Evolutionary conservation across 2,329 filamentous ascomycete species (phyloP).

Genomic region (Emergomyces africanus): DNA sequence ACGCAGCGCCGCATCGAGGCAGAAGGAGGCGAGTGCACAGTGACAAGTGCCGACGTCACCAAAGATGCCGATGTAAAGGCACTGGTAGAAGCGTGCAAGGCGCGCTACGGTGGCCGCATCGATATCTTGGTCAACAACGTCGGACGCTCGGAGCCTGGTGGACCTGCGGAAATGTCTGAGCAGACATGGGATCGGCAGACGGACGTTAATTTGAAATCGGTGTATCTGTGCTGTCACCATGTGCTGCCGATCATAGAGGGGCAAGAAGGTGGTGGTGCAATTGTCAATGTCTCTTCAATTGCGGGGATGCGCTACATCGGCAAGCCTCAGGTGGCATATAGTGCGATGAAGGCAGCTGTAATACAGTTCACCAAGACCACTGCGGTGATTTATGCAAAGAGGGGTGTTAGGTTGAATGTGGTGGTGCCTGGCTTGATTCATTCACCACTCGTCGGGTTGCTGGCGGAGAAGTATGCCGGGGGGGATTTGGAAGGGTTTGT

Average conservation of each 20-base stretch:
- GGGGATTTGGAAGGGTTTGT: constrained; percentile 40
- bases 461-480: constrained; percentile 34
- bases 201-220: constrained; percentile 43
- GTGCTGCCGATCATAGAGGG: constrained; percentile 43
- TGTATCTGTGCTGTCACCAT: constrained; percentile 41
- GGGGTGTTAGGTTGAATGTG: constrained; percentile 38
- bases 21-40: constrained; percentile 23
- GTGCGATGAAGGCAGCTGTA: constrained; percentile 39
- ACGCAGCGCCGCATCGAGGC: constrained; percentile 28
- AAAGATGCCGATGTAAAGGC: constrained; percentile 38
- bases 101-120: constrained; percentile 39
- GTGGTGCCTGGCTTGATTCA: constrained; percentile 46
- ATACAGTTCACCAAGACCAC: constrained; percentile 40
- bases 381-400: constrained; percentile 30
- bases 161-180: constrained; percentile 38
- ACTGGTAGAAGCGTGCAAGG: constrained; percentile 40
- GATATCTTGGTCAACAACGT: constrained; percentile 52
- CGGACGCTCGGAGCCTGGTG: constrained; percentile 42
- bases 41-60: constrained; percentile 41
- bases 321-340: constrained; percentile 44
- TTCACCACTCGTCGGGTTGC: constrained; percentile 37
- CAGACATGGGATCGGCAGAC: constrained; percentile 41
- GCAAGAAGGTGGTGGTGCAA: constrained; percentile 28
- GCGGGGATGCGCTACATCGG: constrained; percentile 41
- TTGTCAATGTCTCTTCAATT: constrained; percentile 40